Evolutionary conservation across 345 rosid species (phyloP), one percentile per base, ranked within the genome.

Genomic region (Excoecaria agallocha): DNA sequence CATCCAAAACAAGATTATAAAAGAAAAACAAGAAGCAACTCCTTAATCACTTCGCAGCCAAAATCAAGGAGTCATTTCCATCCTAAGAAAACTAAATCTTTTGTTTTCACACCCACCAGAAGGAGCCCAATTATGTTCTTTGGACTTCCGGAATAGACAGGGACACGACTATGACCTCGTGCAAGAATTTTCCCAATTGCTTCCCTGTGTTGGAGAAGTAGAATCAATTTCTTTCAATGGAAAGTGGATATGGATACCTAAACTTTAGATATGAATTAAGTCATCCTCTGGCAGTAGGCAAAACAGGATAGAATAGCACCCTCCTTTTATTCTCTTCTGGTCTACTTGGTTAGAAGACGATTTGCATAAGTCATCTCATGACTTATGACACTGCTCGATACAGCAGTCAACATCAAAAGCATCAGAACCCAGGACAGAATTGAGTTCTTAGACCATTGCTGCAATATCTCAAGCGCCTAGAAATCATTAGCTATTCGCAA

Each of bases 101-200:
- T 39, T 16, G 17, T 68, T 69, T 70, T 39, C 30, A 68, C 72
- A 74, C 78, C 45, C 57, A 79, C 82, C 78, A 79, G 70, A 48
- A 79, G 78, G 10, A 79, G 82, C 66, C 82, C 82, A 46, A 79
- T 79, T 25, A 79, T 64, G 67, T 68, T 79, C 78, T 68, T 64
- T 69, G 75, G 78, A 64, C 67, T 70, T 69, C 77, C 78, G 2
- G 75, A 74, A 62, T 69, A 74, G 43, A 79, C 77, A 20, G 82
- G 82, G 38, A 79, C 78, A 45, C 82, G 82, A 45, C 82, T 79
- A 46, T 79, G 82, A 54, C 82, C 82, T 13, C 78, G 58, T n/a
- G 82, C 82, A 69, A 79, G 78, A 69, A 79, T 79, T 70, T 79
- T 79, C 9, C 78, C 82, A 6, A 79, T 69, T 46, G 82, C 82